Base-by-base conservation (phyloP, 2,329 filamentous ascomycete genomes). In the Fusarium buharicum region DNA sequence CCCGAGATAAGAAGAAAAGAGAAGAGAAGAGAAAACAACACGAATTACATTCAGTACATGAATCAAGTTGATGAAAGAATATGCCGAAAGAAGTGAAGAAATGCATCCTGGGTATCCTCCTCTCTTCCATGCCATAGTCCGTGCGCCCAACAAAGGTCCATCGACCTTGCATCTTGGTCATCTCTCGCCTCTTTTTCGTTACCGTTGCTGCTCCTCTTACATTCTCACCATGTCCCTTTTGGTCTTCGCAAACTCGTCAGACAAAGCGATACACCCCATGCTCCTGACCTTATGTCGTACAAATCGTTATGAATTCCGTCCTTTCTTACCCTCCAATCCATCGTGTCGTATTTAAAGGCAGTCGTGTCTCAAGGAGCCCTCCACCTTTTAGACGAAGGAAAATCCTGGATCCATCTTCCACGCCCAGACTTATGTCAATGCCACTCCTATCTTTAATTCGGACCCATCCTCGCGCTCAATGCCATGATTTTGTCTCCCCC, bases 91-190 rank as follows among this genome's bases (percentile, higher is more conserved):
- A 66, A 60, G 51, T 45, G 33, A 65, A 55, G 27, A 65, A 66
- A 69, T 59, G 64, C 53, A 66, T 28, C 51, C 53, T 60, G 66
- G 66, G 66, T 68, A 68, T 69, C 53, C 64, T 50, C 53, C 51
- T 43, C 41, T 50, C 51, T 34, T 31, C 37, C n/a, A 28, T 39
- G 20, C 34, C 17, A 22, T 51, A 20, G 10, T 28, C 36, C 47
- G 10, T 56, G 37, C 31, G 36, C 40, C 51, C 48, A 39, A 41
- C 45, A 36, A 41, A 30, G 40, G 36, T 10, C 33, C 31, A 50
- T 27, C 31, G 18, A 40, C 34, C 40, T 55, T 41, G 33, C 27
- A 28, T 50, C 31, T 52, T 46, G 30, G n/a, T 36, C 20, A 20
- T 36, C 31, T 59, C 16, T 47, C 33, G 39, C 24, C 43, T 51